Base-by-base conservation (phyloP, 2,329 filamentous ascomycete genomes). In the Colletotrichum simmondsii region DNA sequence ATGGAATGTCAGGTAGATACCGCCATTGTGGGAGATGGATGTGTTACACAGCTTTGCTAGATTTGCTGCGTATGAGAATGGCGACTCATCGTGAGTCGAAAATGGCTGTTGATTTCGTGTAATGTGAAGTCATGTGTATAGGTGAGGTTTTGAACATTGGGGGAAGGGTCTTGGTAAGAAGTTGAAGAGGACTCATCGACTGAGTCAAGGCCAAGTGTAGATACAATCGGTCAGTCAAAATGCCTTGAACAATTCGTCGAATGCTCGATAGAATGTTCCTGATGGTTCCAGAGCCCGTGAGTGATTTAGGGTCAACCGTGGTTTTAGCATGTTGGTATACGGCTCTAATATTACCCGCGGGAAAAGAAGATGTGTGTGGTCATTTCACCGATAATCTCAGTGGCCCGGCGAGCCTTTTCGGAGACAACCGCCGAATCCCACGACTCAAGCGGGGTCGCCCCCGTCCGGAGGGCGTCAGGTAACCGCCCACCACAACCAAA, bases 391-490 rank as follows among this genome's bases (percentile, higher is more conserved):
- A 22, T 49, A n/a, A 26, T 12, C 6, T 35, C 12, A n/a, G n/a
- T n/a, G 5, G 4, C 14, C 32, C 54, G 49, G 61, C n/a, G 30
- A 19, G 37, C 52, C 57, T 26, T 56, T 56, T 54, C 62, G 49
- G 62, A 32, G n/a, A 22, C 24, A 42, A 42, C 49, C 62, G 32
- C 49, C 62, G 62, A 64, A 22, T 12, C 49, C 49, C 8, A 65
- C 49, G 11, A 54, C 49, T 26, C 53, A 65, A 28, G 49, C 49
- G 66, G 66, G 66, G 58, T 64, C 30, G 58, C 58, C 58, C 58
- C 58, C 66, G 66, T 63, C 59, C 59, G 66, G 59, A 68, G 60
- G 66, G 65, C 65, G 65, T 37, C 58, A 68, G 63, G 10, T 22
- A 37, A 62, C 22, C 14, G 19, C 26, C n/a, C 35, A 14, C 19